Conservation (phyloP, 306 rosid genomes). For the Vicia faba region DNA sequence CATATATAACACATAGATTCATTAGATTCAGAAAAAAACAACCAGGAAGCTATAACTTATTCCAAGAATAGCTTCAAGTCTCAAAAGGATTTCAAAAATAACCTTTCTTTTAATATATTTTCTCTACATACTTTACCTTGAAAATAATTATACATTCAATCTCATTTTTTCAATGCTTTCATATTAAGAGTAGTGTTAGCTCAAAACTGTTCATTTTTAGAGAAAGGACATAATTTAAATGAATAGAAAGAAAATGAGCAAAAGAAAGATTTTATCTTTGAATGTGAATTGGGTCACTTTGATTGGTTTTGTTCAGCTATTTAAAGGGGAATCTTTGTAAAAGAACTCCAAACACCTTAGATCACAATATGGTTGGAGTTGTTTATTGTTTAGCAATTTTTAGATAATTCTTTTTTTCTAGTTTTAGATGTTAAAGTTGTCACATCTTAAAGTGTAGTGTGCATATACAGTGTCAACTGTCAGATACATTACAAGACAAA, state of each 20-base stretch:
- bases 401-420: slow-evolving; percentile 44
- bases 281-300: background rate
- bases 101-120: slow-evolving; percentile 19
- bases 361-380: slow-evolving; percentile 36
- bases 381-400: slow-evolving; percentile 36
- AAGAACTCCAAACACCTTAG: slow-evolving; percentile 15
- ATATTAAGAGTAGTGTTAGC: background rate
- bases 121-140: slow-evolving; percentile 5
- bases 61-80: background rate
- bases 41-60: slow-evolving; percentile 7
- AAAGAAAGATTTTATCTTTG: slow-evolving; percentile 3
- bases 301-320: slow-evolving; percentile 12
- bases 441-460: slow-evolving; percentile 29
- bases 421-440: slow-evolving; percentile 28
- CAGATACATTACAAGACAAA: slow-evolving; percentile 37
- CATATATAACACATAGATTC: slow-evolving; percentile 22
- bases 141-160: background rate
- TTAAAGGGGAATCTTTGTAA: slow-evolving; percentile 29
- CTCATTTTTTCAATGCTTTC: background rate
- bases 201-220: slow-evolving; percentile 4
- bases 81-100: background rate
- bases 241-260: background rate
- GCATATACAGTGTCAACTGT: slow-evolving; percentile 39
- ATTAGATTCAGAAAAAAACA: slow-evolving; percentile 34
- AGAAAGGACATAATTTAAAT: background rate